Base-by-base conservation (phyloP, 257 asterid species). In the Forsythia suspensa region DNA sequence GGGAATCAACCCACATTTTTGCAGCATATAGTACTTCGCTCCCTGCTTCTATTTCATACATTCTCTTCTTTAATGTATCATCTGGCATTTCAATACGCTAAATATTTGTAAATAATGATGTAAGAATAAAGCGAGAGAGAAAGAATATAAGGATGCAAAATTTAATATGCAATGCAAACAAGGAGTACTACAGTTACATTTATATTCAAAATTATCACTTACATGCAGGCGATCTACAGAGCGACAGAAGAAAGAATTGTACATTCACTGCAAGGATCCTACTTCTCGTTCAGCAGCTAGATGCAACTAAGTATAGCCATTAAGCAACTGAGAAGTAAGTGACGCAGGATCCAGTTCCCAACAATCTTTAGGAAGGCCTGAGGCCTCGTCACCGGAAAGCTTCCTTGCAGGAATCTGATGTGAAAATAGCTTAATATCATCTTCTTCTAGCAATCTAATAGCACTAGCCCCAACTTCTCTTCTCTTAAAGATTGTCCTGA, bases 291-390 rank as follows among this genome's bases (percentile, higher is more conserved):
- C 74, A 76, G 70, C 70, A 68, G 10, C 38, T 24, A 21, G 39
- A 63, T 40, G 71, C 34, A 42, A 42, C 39, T 15, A 55, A 18
- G 36, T 81, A 83, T 13, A 38, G 40, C 18, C 76, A 37, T 67
- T 68, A 76, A 83, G 88, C 76, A 75, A 63, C 82, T 83, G 76
- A 6, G 87, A 86, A 81, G 90, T 81, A 80, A 94, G 87, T 41
- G 97, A 86, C 66, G 90, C 85, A 55, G 97, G 95, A 85, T 95
- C 98, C 9, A 95, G 89, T 82, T 92, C 98, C 99, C 99, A 95
- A 81, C 97, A 93, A 81, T 88, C 83, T 82, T 87, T 90, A 20
- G 94, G 87, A 84, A 95, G 95, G 71, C 82, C 85, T 3, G 86
- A 72, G 29, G 86, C 86, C 86, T 91, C 97, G 78, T 89, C 88